Evolutionary conservation across 768 basidiomycete genomes (phyloP).

Genomic region (Boletus reticuloceps): DNA sequence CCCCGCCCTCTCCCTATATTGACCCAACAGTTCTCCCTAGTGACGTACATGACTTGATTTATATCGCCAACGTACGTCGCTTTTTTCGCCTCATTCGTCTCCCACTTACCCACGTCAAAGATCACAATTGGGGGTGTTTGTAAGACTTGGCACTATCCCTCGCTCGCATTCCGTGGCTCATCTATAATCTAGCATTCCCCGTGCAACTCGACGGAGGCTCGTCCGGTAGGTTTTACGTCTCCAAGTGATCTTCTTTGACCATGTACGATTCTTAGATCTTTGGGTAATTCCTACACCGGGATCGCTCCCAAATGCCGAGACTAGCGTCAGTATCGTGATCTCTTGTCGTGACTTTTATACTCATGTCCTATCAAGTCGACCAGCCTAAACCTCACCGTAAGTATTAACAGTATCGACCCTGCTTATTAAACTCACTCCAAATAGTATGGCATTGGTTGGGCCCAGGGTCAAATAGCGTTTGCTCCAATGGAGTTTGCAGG

Average conservation of each 20-base stretch:
- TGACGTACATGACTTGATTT: slow-evolving; percentile 73
- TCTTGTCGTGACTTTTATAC: background rate
- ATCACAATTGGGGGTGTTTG: slow-evolving; percentile 62
- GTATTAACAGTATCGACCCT: background rate
- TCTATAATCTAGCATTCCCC: slow-evolving; percentile 48
- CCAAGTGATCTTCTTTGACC: background rate
- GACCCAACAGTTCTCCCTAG: slow-evolving; percentile 37
- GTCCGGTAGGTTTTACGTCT: slow-evolving; percentile 17
- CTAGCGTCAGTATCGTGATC: slow-evolving; percentile 42
- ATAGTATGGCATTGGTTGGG: slow-evolving; percentile 84
- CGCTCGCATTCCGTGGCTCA: background rate
- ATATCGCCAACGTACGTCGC: slow-evolving; percentile 67
- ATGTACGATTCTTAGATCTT: slow-evolving; percentile 47
- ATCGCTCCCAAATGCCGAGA: slow-evolving; percentile 47
- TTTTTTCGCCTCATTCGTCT: background rate
- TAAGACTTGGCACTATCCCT: slow-evolving; percentile 28
- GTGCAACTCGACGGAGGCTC: slow-evolving; percentile 87
- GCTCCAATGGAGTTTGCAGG: slow-evolving; percentile 67
- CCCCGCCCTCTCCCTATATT: background rate
- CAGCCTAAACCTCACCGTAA: slow-evolving; percentile 62
- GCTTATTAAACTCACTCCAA: background rate
- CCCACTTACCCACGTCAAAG: slow-evolving; percentile 35
- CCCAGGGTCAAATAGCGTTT: slow-evolving; percentile 60
- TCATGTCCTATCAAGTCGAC: slow-evolving; percentile 34
- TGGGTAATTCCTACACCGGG: slow-evolving; percentile 56